phyloP scores from a whole-genome alignment of 2,329 filamentous ascomycete species.

The Pseudopithomyces chartarum region DNA sequence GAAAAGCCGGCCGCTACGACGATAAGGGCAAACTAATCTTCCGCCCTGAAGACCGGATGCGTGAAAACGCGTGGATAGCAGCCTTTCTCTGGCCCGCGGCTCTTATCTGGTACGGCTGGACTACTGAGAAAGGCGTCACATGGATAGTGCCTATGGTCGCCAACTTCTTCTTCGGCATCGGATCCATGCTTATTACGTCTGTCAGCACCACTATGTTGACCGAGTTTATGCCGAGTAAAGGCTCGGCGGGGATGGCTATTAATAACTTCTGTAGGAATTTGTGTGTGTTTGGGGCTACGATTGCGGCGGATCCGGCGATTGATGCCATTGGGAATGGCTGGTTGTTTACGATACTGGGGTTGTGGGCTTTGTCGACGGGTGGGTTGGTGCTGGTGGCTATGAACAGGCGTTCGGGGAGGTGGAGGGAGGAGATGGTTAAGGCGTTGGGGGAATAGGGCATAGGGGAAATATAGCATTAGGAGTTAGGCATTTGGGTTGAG shows the following conservation, averaged over 20 bases:
- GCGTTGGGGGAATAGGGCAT: constrained; percentile 23
- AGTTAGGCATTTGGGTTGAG: too few relatives aligned
- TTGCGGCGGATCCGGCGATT: constrained; percentile 45
- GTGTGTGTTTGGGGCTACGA: constrained; percentile 41
- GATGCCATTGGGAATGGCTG: constrained; percentile 46
- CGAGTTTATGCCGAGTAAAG: constrained; percentile 46
- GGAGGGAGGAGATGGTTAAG: constrained; percentile 67
- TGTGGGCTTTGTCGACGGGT: constrained; percentile 52
- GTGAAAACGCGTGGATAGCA: constrained; percentile 48
- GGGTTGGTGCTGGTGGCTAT: constrained; percentile 63
- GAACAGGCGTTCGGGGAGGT: constrained; percentile 63
- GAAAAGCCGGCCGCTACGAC: constrained; percentile 43
- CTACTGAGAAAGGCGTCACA: constrained; percentile 34
- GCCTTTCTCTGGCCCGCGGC: constrained; percentile 43
- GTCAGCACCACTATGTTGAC: constrained; percentile 48
- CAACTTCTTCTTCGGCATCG: constrained; percentile 49
- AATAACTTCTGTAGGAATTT: constrained; percentile 49
- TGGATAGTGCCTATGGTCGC: constrained; percentile 45
- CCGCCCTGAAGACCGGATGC: constrained; percentile 46
- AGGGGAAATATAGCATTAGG: too few relatives aligned
- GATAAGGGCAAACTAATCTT: constrained; percentile 41
- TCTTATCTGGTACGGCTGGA: constrained; percentile 47
- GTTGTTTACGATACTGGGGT: constrained; percentile 47
- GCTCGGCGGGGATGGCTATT: constrained; percentile 44
- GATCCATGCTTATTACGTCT: constrained; percentile 46